A percentile compares a stretch with the other conserved stretches of the same genome.
These are phyloP conservation scores for Spinellus fusiger DNA, from an alignment of 192 early-diverging fungal genomes.

Conservation along the genomic window DNA sequence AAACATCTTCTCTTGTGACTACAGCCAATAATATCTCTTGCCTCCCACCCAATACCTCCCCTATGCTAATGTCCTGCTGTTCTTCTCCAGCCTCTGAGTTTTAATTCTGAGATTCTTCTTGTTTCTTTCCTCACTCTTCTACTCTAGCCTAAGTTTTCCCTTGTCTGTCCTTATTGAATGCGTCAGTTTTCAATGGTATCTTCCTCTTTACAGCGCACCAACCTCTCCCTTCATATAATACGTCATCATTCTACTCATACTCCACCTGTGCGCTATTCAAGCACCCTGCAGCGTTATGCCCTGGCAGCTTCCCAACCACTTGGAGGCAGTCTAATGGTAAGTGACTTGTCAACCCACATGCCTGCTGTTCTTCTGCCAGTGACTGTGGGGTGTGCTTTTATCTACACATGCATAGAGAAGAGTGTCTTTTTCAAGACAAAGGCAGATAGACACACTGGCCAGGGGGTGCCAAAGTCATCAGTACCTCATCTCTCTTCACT, in stretches of 20 bases:
- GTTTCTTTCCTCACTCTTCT: too few species aligned
- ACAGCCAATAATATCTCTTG: too few species aligned
- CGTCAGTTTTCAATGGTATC: background rate
- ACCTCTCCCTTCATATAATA: background rate
- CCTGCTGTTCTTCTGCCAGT: too few species aligned
- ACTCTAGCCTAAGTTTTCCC: too few species aligned
- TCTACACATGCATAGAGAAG: background rate
- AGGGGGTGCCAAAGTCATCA: too few species aligned
- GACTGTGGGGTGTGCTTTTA: too few species aligned
- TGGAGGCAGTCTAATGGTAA: background rate
- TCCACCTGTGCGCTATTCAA: background rate
- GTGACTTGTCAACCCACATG: background rate
- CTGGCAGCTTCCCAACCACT: background rate
- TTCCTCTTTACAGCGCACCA: background rate
- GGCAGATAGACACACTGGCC: background rate
- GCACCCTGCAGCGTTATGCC: background rate
- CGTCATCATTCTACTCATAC: background rate
- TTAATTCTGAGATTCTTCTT: too few species aligned
- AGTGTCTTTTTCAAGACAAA: background rate
- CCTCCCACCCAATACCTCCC: too few species aligned
- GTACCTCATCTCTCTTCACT: background rate
- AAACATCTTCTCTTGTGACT: too few species aligned
- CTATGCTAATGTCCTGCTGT: too few species aligned
- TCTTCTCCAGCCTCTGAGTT: too few species aligned
- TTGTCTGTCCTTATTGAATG: too few species aligned